Percentiles rank a stretch among this genome's conserved stretches.
Conservation (phyloP, 169 alveolate species). For the Plasmodium berghei region DNA sequence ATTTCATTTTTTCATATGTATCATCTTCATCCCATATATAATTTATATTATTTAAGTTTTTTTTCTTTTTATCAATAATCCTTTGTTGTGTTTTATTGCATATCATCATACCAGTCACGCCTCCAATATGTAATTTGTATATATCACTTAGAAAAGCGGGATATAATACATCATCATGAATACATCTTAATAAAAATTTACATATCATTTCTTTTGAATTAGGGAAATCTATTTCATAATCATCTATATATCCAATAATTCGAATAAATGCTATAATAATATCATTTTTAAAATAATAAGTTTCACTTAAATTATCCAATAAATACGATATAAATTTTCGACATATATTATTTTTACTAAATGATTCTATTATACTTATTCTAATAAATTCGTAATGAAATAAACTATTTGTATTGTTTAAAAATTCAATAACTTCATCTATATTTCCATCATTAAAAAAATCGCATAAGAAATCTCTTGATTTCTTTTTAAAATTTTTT, state of each 20-base stretch:
- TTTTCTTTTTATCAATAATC: conserved; percentile 37
- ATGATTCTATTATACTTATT: conserved; percentile 71
- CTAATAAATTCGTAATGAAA: conserved; percentile 74
- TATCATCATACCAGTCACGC: conserved; percentile 75
- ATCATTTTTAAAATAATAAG: conserved; percentile 40
- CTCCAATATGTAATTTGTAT: conserved; percentile 68
- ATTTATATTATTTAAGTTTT: conserved; percentile 51
- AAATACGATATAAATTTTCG: conserved; percentile 57
- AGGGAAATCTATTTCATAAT: conserved; percentile 75
- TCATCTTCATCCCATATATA: conserved; percentile 76
- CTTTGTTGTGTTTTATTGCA: conserved; percentile 75
- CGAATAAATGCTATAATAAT: conserved; percentile 67
- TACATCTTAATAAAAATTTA: conserved; percentile 68
- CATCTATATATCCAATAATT: conserved; percentile 74
- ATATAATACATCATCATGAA: conserved; percentile 60
- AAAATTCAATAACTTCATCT: conserved; percentile 72
- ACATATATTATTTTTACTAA: conserved; percentile 73
- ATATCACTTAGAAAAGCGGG: conserved; percentile 76
- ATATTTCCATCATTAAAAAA: conserved; percentile 74
- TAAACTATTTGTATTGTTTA: conserved; percentile 44
- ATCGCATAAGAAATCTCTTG: conserved; percentile 67
- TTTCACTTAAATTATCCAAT: conserved; percentile 58
- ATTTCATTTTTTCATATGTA: conserved; percentile 76
- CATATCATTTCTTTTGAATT: conserved; percentile 69
- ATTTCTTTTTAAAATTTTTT: conserved; percentile 60